Conservation (phyloP, 2,329 filamentous ascomycete species). For the Colletotrichum brevisporum region DNA sequence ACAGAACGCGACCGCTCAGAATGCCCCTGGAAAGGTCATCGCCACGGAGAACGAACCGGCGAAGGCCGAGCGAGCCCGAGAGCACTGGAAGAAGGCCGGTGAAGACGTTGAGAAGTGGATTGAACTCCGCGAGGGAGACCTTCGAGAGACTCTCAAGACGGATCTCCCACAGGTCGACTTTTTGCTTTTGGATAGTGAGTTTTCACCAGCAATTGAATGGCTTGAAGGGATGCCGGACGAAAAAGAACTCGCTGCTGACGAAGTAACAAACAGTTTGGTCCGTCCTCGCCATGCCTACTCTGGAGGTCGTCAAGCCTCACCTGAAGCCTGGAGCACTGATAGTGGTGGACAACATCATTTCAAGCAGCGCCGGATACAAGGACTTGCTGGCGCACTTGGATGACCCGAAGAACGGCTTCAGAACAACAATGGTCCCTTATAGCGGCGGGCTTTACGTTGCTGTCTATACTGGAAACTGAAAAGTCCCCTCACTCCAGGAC, state of each 20-base stretch:
- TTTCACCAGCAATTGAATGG: neutral
- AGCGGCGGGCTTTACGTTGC: slow-evolving; percentile 49
- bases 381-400: slow-evolving; percentile 64
- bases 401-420: slow-evolving; percentile 63
- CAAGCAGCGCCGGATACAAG: slow-evolving; percentile 55
- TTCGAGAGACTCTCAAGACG: slow-evolving; percentile 65
- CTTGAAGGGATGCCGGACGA: neutral
- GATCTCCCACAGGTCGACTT: slow-evolving; percentile 68
- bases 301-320: slow-evolving; percentile 61
- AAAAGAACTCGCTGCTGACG: neutral
- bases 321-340: slow-evolving; percentile 63
- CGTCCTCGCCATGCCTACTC: slow-evolving; percentile 65
- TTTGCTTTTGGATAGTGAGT: slow-evolving; percentile 73
- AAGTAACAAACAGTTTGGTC: slow-evolving; percentile 63
- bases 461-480: slow-evolving; percentile 39
- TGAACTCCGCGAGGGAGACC: slow-evolving; percentile 70
- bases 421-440: slow-evolving; percentile 52
- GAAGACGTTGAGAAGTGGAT: slow-evolving; percentile 63
- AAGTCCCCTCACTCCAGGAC: too few species aligned
- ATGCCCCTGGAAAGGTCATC: slow-evolving; percentile 61
- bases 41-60: slow-evolving; percentile 71
- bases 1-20: slow-evolving; percentile 55
- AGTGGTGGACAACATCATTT: slow-evolving; percentile 63
- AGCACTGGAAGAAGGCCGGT: slow-evolving; percentile 67
- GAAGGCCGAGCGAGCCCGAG: slow-evolving; percentile 66